These are phyloP conservation scores for Cymbopogon citratus DNA, from an alignment of 176 grass and related monocot genomes.

Conservation along the genomic window DNA sequence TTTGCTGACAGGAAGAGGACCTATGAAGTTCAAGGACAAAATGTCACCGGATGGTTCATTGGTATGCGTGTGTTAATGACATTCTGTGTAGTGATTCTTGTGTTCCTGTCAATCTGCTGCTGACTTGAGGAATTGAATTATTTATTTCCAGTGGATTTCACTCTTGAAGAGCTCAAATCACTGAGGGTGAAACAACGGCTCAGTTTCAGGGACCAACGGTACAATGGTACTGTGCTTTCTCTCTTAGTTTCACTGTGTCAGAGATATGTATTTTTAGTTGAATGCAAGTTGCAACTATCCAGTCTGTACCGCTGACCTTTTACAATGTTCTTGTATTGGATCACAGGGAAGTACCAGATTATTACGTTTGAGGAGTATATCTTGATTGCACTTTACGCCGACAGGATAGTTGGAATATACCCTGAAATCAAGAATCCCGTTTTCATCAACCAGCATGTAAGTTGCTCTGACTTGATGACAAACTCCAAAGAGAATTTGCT, in stretches of 20 bases:
- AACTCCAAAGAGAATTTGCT: background rate
- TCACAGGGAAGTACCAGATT: slow-evolving; percentile 64
- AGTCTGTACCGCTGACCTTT: background rate
- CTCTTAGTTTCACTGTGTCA: background rate
- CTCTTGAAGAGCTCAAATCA: slow-evolving; percentile 64
- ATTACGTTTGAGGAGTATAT: slow-evolving; percentile 85
- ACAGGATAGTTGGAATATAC: slow-evolving; percentile 80
- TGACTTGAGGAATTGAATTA: slow-evolving; percentile 1
- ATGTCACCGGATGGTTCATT: slow-evolving; percentile 58
- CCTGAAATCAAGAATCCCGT: slow-evolving; percentile 87
- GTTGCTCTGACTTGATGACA: background rate
- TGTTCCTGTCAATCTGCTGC: background rate
- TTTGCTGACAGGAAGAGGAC: slow-evolving; percentile 66
- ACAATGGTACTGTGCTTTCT: slow-evolving; percentile 44
- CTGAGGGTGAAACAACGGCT: slow-evolving; percentile 66
- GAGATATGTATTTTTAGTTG: background rate
- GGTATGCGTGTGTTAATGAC: slow-evolving; percentile 22
- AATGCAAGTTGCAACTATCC: background rate
- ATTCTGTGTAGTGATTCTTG: background rate
- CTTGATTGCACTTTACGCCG: slow-evolving; percentile 52
- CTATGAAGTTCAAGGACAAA: slow-evolving; percentile 56
- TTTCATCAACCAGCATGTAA: slow-evolving; percentile 76
- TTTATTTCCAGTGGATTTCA: slow-evolving; percentile 68
- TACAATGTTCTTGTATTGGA: slow-evolving; percentile 16
- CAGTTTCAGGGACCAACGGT: slow-evolving; percentile 63